Percentiles rank a stretch among this genome's conserved stretches.
phyloP scores from a whole-genome alignment of 495 filamentous ascomycete species.

The Lepraria neglecta region DNA sequence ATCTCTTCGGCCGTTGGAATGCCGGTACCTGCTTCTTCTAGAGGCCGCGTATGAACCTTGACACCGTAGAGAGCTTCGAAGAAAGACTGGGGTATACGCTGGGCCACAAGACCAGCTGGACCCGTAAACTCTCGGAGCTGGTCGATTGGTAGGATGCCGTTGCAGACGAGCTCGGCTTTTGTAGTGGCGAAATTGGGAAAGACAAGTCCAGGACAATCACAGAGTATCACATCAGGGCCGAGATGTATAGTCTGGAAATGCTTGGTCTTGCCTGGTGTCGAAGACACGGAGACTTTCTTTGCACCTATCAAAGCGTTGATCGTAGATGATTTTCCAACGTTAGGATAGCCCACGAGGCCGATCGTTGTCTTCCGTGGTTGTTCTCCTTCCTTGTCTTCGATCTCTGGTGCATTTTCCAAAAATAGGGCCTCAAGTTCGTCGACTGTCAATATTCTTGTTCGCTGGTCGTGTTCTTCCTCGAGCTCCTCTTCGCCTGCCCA shows the following conservation, averaged over 20 bases:
- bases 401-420: conserved; percentile 61
- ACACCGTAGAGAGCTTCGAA: conserved; percentile 90
- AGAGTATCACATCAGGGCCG: conserved; percentile 79
- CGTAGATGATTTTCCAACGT: conserved; percentile 97
- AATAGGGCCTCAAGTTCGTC: conserved; percentile 91
- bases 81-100: conserved; percentile 84
- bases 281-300: conserved; percentile 97
- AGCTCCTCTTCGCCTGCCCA: conserved; percentile 39
- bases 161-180: conserved; percentile 93
- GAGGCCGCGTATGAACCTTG: conserved; percentile 70
- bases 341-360: conserved; percentile 95
- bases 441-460: conserved; percentile 76
- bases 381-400: conserved; percentile 36
- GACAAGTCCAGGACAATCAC: conserved; percentile 97
- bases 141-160: conserved; percentile 94
- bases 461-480: conserved; percentile 45
- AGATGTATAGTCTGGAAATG: conserved; percentile 99
- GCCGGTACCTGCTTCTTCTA: conserved; percentile 92
- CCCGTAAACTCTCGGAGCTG: conserved; percentile 93
- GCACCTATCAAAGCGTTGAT: conserved; percentile 97
- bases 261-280: conserved; percentile 97
- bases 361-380: conserved; percentile 68
- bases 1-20: conserved; percentile 83
- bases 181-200: conserved; percentile 98
- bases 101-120: conserved; percentile 77